Base-by-base conservation (phyloP, 176 grass and related monocot genomes). In the Calamus simplicifolius region DNA sequence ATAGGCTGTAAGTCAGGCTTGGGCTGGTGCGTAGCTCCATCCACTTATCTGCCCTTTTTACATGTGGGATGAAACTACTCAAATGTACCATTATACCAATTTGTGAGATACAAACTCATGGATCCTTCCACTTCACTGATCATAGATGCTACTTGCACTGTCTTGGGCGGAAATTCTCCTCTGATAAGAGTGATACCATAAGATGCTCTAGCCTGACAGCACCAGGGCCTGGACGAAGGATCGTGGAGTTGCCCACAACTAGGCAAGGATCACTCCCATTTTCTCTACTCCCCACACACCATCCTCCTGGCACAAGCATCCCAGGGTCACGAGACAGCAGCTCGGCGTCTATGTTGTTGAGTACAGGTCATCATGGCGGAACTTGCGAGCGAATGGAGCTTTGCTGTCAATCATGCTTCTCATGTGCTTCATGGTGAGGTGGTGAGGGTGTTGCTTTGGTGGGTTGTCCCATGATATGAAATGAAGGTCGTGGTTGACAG, bases 391-490 rank as follows among this genome's bases (percentile, higher is more conserved):
- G 66, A 98, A 99, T 31, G 88, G 94, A 21, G 94, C 79, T 48
- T 98, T 89, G 63, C 84, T 92, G 29, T 55, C 62, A 23, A 93
- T n/a, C 94, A 98, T 89, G 38, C 69, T 74, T 0, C 75, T 30
- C 43, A 77, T 89, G 68, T 98, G 84, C 56, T 73, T 49, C 1
- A 89, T 31, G 4, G 85, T 93, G 28, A 93, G 81, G 54, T 83
- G 83, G 70, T 98, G 94, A 26, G 94, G 94, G 50, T 93, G 94
- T 56, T 98, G 94, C 81, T 98, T 98, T 49, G 94, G 94, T 29
- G 94, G 94, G 67, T 93, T 98, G 56, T 98, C 94, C 94, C 94
- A 98, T 38, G 88, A 89, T 61, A 93, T 98, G 77, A 93, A 99
- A 79, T 98, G 94, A 27, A 98, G 79, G 55, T 93, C 94, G 54